Evolutionary conservation across 345 rosid species (phyloP).

Genomic region (Gossypium ekmanianum): DNA sequence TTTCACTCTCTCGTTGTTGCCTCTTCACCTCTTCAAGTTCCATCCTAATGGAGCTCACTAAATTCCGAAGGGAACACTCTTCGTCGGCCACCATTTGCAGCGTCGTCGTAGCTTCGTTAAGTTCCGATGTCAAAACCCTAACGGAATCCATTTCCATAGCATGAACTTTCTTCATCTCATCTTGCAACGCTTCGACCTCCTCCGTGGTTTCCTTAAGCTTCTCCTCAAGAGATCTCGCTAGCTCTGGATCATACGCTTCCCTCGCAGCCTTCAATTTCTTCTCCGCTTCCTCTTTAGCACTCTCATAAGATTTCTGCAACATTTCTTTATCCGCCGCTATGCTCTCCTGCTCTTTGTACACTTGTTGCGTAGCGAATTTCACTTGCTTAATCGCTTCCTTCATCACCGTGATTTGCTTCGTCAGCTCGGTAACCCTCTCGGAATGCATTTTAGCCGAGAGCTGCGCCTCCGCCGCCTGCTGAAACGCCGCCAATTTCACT

Average conservation of each 20-base stretch:
- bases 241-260: constrained; percentile 50
- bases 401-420: constrained; percentile 58
- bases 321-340: constrained; percentile 46
- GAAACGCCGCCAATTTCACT: constrained; percentile 49
- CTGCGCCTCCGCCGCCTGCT: constrained; percentile 67
- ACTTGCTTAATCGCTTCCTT: constrained; percentile 52
- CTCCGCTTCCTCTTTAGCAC: constrained; percentile 46
- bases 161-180: constrained; percentile 63
- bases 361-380: constrained; percentile 44
- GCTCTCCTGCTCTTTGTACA: constrained; percentile 38
- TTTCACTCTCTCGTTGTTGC: constrained; percentile 28
- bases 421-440: constrained; percentile 44
- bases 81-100: constrained; percentile 61
- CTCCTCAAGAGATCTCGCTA: constrained; percentile 42
- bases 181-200: constrained; percentile 59
- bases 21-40: constrained; percentile 56
- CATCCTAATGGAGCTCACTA: constrained; percentile 37
- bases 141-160: constrained; percentile 49
- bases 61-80: constrained; percentile 47
- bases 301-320: constrained; percentile 33
- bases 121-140: constrained; percentile 52
- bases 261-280: constrained; percentile 36
- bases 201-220: constrained; percentile 47
- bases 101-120: constrained; percentile 61
- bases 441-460: constrained; percentile 36